These are phyloP conservation scores for Sphagnum tenellum DNA, from an alignment of 225 moss, liverwort and hornwort genomes.

Conservation along the genomic window DNA sequence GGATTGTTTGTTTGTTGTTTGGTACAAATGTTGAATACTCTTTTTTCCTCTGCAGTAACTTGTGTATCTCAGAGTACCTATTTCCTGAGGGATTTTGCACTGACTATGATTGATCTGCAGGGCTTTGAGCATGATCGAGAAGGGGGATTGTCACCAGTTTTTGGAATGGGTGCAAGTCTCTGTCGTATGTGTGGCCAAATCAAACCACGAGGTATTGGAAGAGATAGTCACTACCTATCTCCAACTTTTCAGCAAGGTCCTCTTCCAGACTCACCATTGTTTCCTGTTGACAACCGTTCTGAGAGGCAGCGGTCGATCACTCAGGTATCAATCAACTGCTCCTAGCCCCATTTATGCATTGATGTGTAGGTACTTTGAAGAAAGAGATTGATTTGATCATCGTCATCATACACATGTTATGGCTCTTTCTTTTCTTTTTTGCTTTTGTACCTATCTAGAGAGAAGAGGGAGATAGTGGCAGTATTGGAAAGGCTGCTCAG, in stretches of 20 bases:
- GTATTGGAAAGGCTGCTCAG: not conserved
- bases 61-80: too few species aligned
- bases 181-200: conserved; percentile 31
- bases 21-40: too few species aligned
- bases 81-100: too few species aligned
- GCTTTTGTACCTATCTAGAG: not conserved
- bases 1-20: conserved; percentile 6
- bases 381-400: too few species aligned
- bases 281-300: too few species aligned
- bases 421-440: not conserved
- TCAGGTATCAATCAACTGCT: too few species aligned
- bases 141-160: conserved; percentile 39
- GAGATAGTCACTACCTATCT: conserved; percentile 10
- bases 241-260: conserved; percentile 6
- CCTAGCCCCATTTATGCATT: too few species aligned
- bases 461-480: not conserved
- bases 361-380: too few species aligned
- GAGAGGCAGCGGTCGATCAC: too few species aligned
- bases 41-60: too few species aligned
- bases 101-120: conserved; percentile 8
- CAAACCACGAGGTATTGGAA: conserved; percentile 16
- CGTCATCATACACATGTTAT: not conserved
- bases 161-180: conserved; percentile 22
- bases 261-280: too few species aligned
- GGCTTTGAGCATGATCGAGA: conserved; percentile 43